Base-by-base conservation (phyloP, 2,329 filamentous ascomycete species). In the Leptographium galeiforme region DNA sequence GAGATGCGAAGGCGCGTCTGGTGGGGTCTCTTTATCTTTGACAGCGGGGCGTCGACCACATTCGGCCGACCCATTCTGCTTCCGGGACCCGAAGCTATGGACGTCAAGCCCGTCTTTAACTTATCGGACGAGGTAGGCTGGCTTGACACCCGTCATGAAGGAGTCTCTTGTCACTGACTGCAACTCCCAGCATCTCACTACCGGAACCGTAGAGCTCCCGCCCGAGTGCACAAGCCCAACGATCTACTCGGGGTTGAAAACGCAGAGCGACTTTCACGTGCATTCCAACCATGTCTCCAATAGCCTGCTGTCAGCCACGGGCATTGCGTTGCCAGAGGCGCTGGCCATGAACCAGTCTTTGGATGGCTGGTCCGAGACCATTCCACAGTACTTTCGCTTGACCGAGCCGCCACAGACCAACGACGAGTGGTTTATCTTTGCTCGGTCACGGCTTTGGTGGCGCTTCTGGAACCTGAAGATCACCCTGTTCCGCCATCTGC, bases 401-500 rank as follows among this genome's bases (percentile, higher is more conserved):
- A 25, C 18, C 1, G 41, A 50, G n/a, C 46, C 41, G 16, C 52
- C 52, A 3, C 6, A 18, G 14, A 5, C 41, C 1, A 10, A 7
- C 36, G 40, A 50, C 10, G 47, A 53, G 13, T 50, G 52, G 47
- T 53, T 47, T 13, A 25, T 53, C 19, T 53, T 53, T 36, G 52
- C 52, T 0, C 33, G 52, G 0, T 33, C 34, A 2, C 52, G 52
- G 1, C 41, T 53, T 10, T 53, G 52, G 52, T 53, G 52, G 52
- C 52, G 52, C 10, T 53, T 53, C 43, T 53, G 52, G 52, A 53
- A 53, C 36, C 52, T 53, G 16, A 53, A 53, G n/a, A 53, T 53
- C 36, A 53, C 50, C 34, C 25, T 53, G 14, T 53, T 53, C 41
- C 52, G 52, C 6, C 52, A 53, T n/a, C 34, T 53, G 12, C 43